Evolutionary conservation across 345 rosid genomes (phyloP).

Genomic region (Eucalyptus brandiana): DNA sequence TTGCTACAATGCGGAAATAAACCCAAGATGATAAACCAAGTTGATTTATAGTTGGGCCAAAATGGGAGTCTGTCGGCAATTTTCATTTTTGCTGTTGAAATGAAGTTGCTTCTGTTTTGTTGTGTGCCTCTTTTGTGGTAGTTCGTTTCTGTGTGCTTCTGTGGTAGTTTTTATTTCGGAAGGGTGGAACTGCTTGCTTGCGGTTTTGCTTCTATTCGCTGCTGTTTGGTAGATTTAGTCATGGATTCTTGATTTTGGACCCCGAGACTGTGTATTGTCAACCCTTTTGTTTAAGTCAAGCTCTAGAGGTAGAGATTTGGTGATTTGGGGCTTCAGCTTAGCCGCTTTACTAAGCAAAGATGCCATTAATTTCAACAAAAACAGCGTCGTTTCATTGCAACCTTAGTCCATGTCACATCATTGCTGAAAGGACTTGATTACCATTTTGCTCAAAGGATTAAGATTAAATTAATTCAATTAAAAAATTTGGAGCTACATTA

Average conservation of each 20-base stretch:
- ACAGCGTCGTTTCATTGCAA: not conserved
- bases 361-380: not conserved
- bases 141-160: not conserved
- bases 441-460: not conserved
- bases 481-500: not conserved
- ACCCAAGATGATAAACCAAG: not conserved
- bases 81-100: not conserved
- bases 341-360: not conserved
- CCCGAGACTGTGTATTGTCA: slow-evolving; percentile 56
- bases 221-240: slow-evolving; percentile 76
- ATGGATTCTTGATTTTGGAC: slow-evolving; percentile 55
- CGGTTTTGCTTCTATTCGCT: slow-evolving; percentile 34
- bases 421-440: fast-evolving
- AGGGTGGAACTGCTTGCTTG: not conserved
- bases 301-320: not conserved
- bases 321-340: not conserved
- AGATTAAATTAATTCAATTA: not conserved
- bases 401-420: not conserved
- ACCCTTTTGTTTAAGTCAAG: slow-evolving; percentile 36
- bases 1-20: not conserved
- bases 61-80: too few species aligned
- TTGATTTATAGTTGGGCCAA: not conserved
- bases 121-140: not conserved
- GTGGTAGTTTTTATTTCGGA: not conserved
- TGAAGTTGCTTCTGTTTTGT: not conserved